Conservation (phyloP, 805 yeast species). For the Isabelozyma rhagii region DNA sequence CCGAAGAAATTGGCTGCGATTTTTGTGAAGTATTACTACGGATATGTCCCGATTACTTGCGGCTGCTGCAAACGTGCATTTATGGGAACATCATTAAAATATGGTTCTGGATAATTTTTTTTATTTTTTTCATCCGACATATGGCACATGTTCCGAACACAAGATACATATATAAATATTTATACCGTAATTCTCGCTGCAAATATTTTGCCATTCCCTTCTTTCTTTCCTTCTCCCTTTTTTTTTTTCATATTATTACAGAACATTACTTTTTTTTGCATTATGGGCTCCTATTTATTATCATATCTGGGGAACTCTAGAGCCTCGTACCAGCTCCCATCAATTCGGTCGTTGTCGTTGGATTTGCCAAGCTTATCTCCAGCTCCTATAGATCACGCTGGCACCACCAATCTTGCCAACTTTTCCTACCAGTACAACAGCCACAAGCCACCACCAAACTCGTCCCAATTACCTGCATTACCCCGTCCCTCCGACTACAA, state of each 20-base stretch:
- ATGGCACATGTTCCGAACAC: background rate
- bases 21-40: background rate
- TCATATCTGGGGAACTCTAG: background rate
- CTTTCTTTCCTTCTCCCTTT: too few species aligned
- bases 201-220: background rate
- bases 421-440: too few species aligned
- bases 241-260: too few species aligned
- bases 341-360: slow-evolving; percentile 32
- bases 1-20: background rate
- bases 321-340: slow-evolving; percentile 21
- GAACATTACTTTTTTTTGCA: background rate
- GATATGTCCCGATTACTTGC: background rate
- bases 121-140: background rate
- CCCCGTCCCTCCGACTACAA: background rate
- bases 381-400: background rate
- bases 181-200: background rate
- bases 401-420: background rate
- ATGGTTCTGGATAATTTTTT: background rate
- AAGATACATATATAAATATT: too few species aligned
- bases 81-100: background rate
- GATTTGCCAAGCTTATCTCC: slow-evolving; percentile 14
- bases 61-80: background rate
- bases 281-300: background rate
- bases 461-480: background rate
- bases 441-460: background rate